Evolutionary conservation across 176 grass and related monocot genomes (phyloP).

Genomic region (Oryza coarctata): DNA sequence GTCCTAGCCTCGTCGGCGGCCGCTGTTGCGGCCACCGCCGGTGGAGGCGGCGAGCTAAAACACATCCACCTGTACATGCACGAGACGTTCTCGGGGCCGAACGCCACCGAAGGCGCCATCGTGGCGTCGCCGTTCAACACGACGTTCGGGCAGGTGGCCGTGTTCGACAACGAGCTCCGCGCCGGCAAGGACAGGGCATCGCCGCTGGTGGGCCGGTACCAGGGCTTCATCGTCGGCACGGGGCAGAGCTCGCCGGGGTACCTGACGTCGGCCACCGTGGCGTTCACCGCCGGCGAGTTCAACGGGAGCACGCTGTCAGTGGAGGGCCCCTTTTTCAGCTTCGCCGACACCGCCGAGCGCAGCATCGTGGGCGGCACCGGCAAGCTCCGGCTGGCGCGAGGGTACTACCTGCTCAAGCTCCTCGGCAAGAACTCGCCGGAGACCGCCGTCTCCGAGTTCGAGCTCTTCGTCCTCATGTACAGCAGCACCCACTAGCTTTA

Average conservation of each 20-base stretch:
- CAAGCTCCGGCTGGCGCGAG: conserved; percentile 26
- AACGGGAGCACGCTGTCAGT: conserved; percentile 10
- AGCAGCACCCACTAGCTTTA: background rate
- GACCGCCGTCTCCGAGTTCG: background rate
- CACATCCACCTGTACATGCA: conserved; percentile 27
- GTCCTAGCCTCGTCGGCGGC: background rate
- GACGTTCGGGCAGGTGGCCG: conserved; percentile 13
- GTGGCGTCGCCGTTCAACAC: background rate
- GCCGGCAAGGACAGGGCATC: background rate
- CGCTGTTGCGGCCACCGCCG: background rate
- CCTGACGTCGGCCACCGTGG: background rate
- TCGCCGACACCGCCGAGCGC: background rate
- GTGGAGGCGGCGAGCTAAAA: background rate
- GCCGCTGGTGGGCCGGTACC: conserved; percentile 15
- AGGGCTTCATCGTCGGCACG: conserved; percentile 6
- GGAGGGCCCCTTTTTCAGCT: background rate
- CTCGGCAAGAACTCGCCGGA: background rate
- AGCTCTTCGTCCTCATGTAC: background rate
- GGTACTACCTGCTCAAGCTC: conserved; percentile 16
- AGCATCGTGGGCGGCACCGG: conserved; percentile 16
- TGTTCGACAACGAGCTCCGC: conserved; percentile 29
- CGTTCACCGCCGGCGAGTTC: conserved; percentile 19
- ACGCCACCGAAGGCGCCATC: background rate
- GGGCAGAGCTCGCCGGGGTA: background rate
- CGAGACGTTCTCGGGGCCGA: conserved; percentile 11